Base-by-base conservation (phyloP, 2,329 filamentous ascomycete genomes). In the Leptographium radiaticola region DNA sequence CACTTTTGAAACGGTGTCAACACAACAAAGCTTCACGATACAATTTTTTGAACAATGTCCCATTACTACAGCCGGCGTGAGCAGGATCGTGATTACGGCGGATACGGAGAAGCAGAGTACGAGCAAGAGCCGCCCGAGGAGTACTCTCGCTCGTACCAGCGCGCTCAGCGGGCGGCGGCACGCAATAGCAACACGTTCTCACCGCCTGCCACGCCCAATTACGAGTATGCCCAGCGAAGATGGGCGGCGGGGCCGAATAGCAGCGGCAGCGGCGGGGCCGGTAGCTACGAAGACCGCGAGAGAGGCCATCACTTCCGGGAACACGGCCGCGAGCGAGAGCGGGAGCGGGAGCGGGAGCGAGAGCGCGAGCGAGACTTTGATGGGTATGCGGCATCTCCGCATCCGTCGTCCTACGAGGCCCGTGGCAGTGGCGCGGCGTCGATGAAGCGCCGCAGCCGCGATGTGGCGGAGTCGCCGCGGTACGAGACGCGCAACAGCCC, bases 221-320 rank as follows among this genome's bases (percentile, higher is more conserved):
- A 58, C 47, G 57, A 57, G 30, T 58, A 55, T 36, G 8, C 50
- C 6, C 53, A 53, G 16, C 55, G 57, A 50, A 51, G 52, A 4
- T 54, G 49, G 56, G 42, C 56, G 1, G 52, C 56, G 1, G 52
- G 40, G 13, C n/a, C 34, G 30, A 31, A 46, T 12, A 40, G 38
- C 40, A 25, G 25, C 25, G 50, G 16, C 39, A 40, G 40, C 47
- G 39, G 31, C 39, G 36, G 39, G 48, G n/a, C 15, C 31, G 52
- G 52, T 30, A 57, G 57, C 53, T 59, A 56, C 39, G 57, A 58
- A 12, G 56, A 55, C 13, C 39, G 51, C 2, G 55, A 55, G 38
- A 45, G 52, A 5, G 31, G 50, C 1, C 44, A 20, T 13, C 36
- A 25, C 11, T 12, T 16, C 12, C 51, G 51, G 16, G 52, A 54